These are phyloP conservation scores for Sporobolus alterniflorus DNA, from an alignment of 202 grass and related monocot species.

Conservation along the genomic window DNA sequence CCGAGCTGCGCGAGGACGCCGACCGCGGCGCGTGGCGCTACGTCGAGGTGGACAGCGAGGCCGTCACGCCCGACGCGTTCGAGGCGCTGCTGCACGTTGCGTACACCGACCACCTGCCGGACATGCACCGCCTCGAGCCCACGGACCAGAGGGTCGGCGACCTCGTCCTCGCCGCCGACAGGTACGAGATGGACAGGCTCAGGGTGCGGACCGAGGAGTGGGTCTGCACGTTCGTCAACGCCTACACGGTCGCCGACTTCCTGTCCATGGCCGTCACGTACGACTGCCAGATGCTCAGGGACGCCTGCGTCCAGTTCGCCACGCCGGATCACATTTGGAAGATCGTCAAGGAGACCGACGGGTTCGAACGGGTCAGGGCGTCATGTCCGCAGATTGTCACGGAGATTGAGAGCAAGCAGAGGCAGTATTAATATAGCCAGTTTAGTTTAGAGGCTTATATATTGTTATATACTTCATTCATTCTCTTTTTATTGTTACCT, in stretches of 20 bases:
- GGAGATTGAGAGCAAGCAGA: conserved; percentile 18
- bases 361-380: background rate
- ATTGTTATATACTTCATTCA: no score
- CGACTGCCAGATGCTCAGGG: conserved; percentile 22
- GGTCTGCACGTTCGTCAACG: background rate
- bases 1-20: background rate
- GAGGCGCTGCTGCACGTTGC: conserved; percentile 44
- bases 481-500: no score
- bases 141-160: conserved; percentile 10
- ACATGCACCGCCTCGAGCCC: conserved; percentile 12
- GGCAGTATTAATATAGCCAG: background rate
- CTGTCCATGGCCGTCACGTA: conserved; percentile 39
- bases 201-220: conserved; percentile 27
- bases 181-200: conserved; percentile 33
- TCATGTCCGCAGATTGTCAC: background rate
- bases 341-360: background rate
- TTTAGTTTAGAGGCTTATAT: no score
- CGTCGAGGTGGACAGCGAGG: conserved; percentile 11
- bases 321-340: conserved; percentile 10
- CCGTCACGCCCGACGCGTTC: conserved; percentile 36
- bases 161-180: conserved; percentile 34
- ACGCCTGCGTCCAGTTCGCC: conserved; percentile 25
- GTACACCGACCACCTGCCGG: conserved; percentile 38
- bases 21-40: background rate
- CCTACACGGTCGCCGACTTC: conserved; percentile 23